Conservation (phyloP, 1,284 basidiomycete species). For the Ustilago cynodontis region DNA sequence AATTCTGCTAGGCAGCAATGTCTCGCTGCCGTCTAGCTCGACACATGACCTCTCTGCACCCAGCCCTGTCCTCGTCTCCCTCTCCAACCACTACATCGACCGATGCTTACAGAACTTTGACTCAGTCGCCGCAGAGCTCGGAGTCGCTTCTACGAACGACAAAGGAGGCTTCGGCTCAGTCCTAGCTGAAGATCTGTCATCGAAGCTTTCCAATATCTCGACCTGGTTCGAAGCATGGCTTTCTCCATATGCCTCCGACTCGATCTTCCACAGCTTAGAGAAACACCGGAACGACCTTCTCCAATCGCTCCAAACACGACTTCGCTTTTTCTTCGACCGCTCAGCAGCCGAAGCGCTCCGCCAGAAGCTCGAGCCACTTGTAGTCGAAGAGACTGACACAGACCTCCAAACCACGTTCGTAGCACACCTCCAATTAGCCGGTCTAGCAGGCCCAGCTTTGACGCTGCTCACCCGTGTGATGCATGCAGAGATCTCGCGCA, state of each 20-base stretch:
- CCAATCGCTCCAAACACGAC: slow-evolving; percentile 20
- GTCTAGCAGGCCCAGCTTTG: slow-evolving; percentile 26
- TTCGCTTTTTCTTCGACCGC: slow-evolving; percentile 24
- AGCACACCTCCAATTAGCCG: slow-evolving; percentile 21
- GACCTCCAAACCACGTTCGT: slow-evolving; percentile 28
- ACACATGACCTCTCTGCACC: slow-evolving; percentile 20
- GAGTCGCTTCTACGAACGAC: neutral
- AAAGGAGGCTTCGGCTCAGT: neutral
- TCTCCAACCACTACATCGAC: slow-evolving; percentile 30
- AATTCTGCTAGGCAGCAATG: slow-evolving; percentile 10
- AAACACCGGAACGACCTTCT: slow-evolving; percentile 11
- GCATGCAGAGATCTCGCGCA: slow-evolving; percentile 38
- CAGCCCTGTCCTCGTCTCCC: slow-evolving; percentile 23
- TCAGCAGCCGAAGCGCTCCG: slow-evolving; percentile 16
- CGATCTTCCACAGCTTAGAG: slow-evolving; percentile 22
- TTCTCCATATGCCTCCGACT: slow-evolving; percentile 17
- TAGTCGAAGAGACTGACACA: neutral
- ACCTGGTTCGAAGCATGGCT: slow-evolving; percentile 38
- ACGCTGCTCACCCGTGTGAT: slow-evolving; percentile 36
- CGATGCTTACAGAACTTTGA: slow-evolving; percentile 17
- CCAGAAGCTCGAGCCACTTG: slow-evolving; percentile 21
- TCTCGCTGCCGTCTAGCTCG: slow-evolving; percentile 23
- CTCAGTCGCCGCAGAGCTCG: slow-evolving; percentile 2
- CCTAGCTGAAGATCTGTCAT: slow-evolving; percentile 11
- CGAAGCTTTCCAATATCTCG: slow-evolving; percentile 13